These are phyloP conservation scores for Monosporascus ibericus DNA, from an alignment of 2,329 filamentous ascomycete genomes.

Conservation along the genomic window DNA sequence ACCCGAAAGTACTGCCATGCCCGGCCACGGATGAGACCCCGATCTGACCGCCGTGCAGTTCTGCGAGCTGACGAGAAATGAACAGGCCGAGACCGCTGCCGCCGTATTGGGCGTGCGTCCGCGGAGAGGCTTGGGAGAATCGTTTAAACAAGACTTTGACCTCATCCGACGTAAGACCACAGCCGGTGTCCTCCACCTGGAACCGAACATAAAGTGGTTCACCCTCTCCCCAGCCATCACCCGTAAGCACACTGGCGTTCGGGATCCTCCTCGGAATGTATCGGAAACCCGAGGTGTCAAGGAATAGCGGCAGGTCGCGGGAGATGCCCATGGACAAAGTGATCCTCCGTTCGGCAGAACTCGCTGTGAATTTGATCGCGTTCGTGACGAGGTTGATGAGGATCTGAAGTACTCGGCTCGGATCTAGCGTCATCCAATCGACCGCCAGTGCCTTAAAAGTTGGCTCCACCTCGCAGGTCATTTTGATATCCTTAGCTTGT, in stretches of 20 bases:
- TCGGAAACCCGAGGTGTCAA: conserved; percentile 14
- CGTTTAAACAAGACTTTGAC: conserved; percentile 71
- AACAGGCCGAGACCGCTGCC: conserved; percentile 75
- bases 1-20: conserved; percentile 68
- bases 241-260: conserved; percentile 21
- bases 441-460: conserved; percentile 53
- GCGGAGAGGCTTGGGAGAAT: conserved; percentile 71
- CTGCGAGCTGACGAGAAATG: conserved; percentile 72
- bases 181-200: conserved; percentile 70
- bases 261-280: not conserved
- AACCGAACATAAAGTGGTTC: conserved; percentile 57
- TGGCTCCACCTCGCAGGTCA: conserved; percentile 57
- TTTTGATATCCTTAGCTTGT: conserved; percentile 60
- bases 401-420: conserved; percentile 69
- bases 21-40: conserved; percentile 64
- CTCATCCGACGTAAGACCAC: conserved; percentile 64
- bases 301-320: conserved; percentile 22
- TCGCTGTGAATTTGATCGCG: conserved; percentile 74
- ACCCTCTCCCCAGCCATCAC: conserved; percentile 27
- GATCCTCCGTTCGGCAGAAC: conserved; percentile 51
- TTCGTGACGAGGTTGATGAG: conserved; percentile 77
- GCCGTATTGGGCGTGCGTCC: conserved; percentile 72
- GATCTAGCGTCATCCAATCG: conserved; percentile 65
- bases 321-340: conserved; percentile 42
- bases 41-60: conserved; percentile 74